Evolutionary conservation across 108 stramenopile genomes (phyloP), one percentile per base, ranked within the genome.

Genomic region (Cylindrotheca fusiformis): DNA sequence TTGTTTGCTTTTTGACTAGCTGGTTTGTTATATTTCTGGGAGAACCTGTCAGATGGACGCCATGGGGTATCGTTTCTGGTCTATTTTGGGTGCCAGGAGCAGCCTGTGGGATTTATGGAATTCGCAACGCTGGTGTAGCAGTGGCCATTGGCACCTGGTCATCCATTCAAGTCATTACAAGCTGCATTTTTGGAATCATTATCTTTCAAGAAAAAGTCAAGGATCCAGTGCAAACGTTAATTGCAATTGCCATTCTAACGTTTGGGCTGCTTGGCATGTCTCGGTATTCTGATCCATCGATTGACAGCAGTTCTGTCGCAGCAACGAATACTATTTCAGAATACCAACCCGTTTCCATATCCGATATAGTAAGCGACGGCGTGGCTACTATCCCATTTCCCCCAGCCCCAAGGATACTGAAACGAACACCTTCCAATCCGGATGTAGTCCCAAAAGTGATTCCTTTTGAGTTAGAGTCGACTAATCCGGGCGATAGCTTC

Each of bases 61-160:
- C 80, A 0, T 89, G 86, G 86, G 91, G 91, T 14, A 79, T 93
- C 23, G 77, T 87, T 4, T 72, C 69, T 46, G 87, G 91, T 2
- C 18, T 89, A 12, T 93, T 88, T 57, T 89, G 91, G 83, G 72
- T 79, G 24, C 82, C 80, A 1, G 84, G 79, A 6, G 85, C 82
- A 1, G 28, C 60, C 1, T 68, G 74, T 58, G 84, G 84, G n/a
- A 81, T 86, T 12, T 89, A 82, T 62, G 82, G 58, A 18, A 84
- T 89, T 22, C 69, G 80, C 8, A 77, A 72, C 70, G 82, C 83
- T 27, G 88, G 88, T 0, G 55, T 90, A 0, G 88, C 88, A 14
- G 57, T 90, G 20, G 69, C 77, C 0, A 68, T 78, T 4, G 88
- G 88, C 0, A 82, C 76, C 4, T 84, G 85, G 80, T 78, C 80